Percentiles rank a stretch among this genome's conserved stretches.
Conservation (phyloP, 2,329 filamentous ascomycete species). For the Aspergillus sojae region DNA sequence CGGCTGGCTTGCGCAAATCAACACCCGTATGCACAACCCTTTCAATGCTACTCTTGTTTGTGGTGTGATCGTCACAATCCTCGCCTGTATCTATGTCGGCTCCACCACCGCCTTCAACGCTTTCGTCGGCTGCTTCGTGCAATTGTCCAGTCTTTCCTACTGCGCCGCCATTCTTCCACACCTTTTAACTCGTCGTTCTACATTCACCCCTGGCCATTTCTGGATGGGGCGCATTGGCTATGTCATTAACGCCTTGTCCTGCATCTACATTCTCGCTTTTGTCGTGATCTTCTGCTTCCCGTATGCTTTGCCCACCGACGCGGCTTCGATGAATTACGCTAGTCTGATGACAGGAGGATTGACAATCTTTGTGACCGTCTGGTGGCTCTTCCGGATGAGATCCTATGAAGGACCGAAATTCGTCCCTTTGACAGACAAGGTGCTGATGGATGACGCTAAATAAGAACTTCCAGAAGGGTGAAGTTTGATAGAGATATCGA, state of each 20-base stretch:
- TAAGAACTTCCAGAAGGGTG: slow-evolving; percentile 13
- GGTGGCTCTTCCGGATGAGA: slow-evolving; percentile 44
- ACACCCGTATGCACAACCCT: slow-evolving; percentile 59
- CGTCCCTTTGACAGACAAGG: slow-evolving; percentile 38
- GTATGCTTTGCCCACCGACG: slow-evolving; percentile 49
- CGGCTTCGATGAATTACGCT: slow-evolving; percentile 57
- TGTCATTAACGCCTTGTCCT: slow-evolving; percentile 53
- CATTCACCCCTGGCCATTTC: slow-evolving; percentile 58
- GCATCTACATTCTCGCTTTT: slow-evolving; percentile 58
- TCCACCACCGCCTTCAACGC: slow-evolving; percentile 59
- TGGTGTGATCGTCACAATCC: slow-evolving; percentile 53
- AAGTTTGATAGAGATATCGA: not conserved
- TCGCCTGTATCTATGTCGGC: slow-evolving; percentile 61
- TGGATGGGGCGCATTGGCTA: slow-evolving; percentile 56
- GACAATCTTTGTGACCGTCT: slow-evolving; percentile 52
- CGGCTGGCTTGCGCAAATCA: slow-evolving; percentile 56
- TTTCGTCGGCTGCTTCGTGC: slow-evolving; percentile 61
- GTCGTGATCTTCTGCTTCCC: slow-evolving; percentile 65
- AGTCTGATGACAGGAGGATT: slow-evolving; percentile 56
- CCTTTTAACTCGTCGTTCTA: slow-evolving; percentile 53
- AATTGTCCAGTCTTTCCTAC: slow-evolving; percentile 59
- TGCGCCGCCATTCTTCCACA: slow-evolving; percentile 56
- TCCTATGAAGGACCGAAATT: slow-evolving; percentile 41
- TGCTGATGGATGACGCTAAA: slow-evolving; percentile 33
- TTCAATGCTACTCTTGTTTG: slow-evolving; percentile 62